Percentiles rank a stretch among this genome's conserved stretches.
Conservation (phyloP, 2,329 filamentous ascomycete genomes). For the Aspergillus fischeri region DNA sequence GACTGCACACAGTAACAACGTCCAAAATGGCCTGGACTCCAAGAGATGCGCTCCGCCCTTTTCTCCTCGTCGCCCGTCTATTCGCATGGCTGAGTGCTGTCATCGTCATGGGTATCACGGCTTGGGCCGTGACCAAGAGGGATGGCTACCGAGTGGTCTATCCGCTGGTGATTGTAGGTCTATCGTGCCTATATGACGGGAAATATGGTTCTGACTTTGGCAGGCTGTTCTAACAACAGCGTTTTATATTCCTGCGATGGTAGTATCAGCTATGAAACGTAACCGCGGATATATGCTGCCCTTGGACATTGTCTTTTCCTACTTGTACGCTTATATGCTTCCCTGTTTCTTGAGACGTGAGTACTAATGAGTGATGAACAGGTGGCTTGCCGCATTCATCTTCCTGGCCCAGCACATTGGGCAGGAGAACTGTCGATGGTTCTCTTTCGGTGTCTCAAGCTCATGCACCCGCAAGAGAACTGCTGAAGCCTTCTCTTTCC, state of each 20-base stretch:
- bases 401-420: conserved; percentile 6
- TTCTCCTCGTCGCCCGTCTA: conserved; percentile 10
- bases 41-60: conserved; percentile 2
- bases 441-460: not conserved
- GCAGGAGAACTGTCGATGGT: not conserved
- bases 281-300: conserved; percentile 15
- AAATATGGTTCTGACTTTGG: not conserved
- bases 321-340: conserved; percentile 4
- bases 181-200: not conserved
- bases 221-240: conserved; percentile 9
- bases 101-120: conserved; percentile 11
- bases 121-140: conserved; percentile 9
- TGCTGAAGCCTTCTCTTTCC: conserved; percentile 3
- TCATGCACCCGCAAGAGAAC: conserved; percentile 1
- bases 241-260: conserved; percentile 14
- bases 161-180: conserved; percentile 10
- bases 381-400: conserved; percentile 9
- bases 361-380: not conserved
- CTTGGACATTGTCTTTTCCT: conserved; percentile 15
- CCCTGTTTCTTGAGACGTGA: not conserved
- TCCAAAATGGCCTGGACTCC: not conserved
- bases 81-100: conserved; percentile 11
- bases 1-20: not conserved
- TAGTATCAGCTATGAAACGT: conserved; percentile 8
- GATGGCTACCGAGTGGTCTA: conserved; percentile 13